Evolutionary conservation across 352 stramenopile genomes (phyloP), one percentile per base, ranked within the genome.

Genomic region (Pythium volutum): DNA sequence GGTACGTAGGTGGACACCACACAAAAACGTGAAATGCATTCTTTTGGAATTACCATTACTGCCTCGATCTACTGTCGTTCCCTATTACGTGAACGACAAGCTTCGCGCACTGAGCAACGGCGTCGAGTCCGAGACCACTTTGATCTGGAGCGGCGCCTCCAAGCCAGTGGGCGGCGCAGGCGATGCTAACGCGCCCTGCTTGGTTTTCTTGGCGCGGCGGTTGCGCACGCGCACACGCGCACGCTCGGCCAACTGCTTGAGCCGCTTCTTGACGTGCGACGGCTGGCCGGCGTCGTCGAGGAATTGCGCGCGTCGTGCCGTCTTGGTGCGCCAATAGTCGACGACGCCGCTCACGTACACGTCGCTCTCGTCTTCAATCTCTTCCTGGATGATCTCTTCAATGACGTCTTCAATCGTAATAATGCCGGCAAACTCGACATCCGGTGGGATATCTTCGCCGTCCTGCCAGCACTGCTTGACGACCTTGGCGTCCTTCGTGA

Each of bases 341-440:
- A 84, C 73, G 29, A 86, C 74, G 45, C 72, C 78, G 34, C 81
- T 70, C 14, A 85, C 74, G 49, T 88, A 88, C 53, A 84, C 55
- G 55, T 91, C 90, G 39, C 67, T 87, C 66, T 98, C 92, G 64
- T 97, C 90, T 55, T 91, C 84, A 56, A 98, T 97, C 59, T 95
- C 80, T 51, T 97, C 87, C 61, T 90, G 93, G 64, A 83, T 97
- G 34, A 93, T 73, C 64, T 93, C 81, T 64, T 98, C 92, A 39
- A 98, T 77, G 12, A 97, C 77, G 66, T 98, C 88, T 70, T 98
- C 89, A 46, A 98, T 84, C 20, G 89, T 97, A 23, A 97, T 73
- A 57, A 97, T 93, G 16, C 89, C 92, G 25, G 92, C 67, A 34
- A 97, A 84, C 25, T 78, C 64, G 14, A 83, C 85, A 16, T 67